phyloP scores from a whole-genome alignment of 176 grass and related monocot species.

The Ampelocalamus luodianensis region DNA sequence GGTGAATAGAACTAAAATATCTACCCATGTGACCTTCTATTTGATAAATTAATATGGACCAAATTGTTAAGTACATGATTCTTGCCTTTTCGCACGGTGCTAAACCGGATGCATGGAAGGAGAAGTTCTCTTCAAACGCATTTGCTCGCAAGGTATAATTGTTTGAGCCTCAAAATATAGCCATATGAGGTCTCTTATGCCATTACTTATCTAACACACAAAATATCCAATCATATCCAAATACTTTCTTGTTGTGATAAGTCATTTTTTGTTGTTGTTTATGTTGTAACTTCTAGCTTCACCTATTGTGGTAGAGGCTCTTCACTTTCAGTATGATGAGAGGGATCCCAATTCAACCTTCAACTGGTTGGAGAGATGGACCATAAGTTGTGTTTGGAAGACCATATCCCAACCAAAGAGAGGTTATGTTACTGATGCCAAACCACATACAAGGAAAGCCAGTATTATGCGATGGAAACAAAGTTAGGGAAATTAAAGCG shows the following conservation, averaged over 20 bases:
- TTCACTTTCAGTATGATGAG: slow-evolving; percentile 82
- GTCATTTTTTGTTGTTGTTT: neutral
- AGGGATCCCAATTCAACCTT: slow-evolving; percentile 84
- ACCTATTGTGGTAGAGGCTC: slow-evolving; percentile 58
- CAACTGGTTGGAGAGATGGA: slow-evolving; percentile 92
- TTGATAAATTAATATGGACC: neutral
- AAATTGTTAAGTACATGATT: neutral
- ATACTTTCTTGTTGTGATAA: slow-evolving; percentile 13
- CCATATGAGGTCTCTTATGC: neutral
- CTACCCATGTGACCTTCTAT: neutral
- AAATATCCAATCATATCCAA: neutral
- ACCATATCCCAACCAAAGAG: slow-evolving; percentile 62
- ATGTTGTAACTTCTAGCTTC: slow-evolving; percentile 70
- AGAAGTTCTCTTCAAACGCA: slow-evolving; percentile 59
- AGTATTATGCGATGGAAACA: slow-evolving; percentile 83
- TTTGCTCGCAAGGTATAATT: slow-evolving; percentile 67
- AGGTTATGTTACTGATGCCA: slow-evolving; percentile 56
- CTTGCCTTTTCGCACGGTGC: slow-evolving; percentile 42
- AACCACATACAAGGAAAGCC: slow-evolving; percentile 53
- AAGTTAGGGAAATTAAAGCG: slow-evolving; percentile 87
- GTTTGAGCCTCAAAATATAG: slow-evolving; percentile 8
- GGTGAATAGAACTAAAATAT: neutral
- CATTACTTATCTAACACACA: slow-evolving; percentile 8
- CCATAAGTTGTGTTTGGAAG: slow-evolving; percentile 59
- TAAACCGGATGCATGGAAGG: slow-evolving; percentile 63